These are phyloP conservation scores for Flaveria floridana DNA, from an alignment of 140 eudicot species.

Conservation along the genomic window DNA sequence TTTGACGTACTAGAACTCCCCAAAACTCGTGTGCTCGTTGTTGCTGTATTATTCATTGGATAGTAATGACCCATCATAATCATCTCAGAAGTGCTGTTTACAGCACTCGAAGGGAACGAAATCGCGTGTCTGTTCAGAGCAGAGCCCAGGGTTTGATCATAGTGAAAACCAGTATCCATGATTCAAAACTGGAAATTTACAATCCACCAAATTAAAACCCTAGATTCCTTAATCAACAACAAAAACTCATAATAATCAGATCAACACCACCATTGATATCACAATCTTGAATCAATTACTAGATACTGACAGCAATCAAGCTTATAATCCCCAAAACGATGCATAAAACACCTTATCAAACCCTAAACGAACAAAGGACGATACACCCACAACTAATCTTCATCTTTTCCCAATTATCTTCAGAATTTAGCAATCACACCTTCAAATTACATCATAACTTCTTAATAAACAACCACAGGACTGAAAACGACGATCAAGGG, in stretches of 20 bases:
- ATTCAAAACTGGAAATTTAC: not conserved
- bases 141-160: conserved; percentile 34
- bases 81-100: conserved; percentile 44
- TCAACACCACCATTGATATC: conserved; percentile 4
- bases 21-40: conserved; percentile 28
- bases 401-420: conserved; percentile 3
- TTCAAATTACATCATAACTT: conserved; percentile 13
- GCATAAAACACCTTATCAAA: conserved; percentile 9
- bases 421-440: conserved; percentile 18
- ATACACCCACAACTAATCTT: not conserved
- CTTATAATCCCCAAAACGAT: conserved; percentile 4
- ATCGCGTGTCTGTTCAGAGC: conserved; percentile 39
- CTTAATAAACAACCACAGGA: not conserved
- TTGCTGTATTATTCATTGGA: conserved; percentile 24
- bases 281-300: not conserved
- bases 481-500: not conserved
- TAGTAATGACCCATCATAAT: conserved; percentile 47
- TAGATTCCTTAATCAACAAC: conserved; percentile 7
- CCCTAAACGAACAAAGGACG: conserved; percentile 21
- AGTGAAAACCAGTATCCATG: conserved; percentile 54
- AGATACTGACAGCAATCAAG: not conserved
- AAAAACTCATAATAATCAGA: conserved; percentile 26
- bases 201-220: conserved; percentile 27
- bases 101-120: conserved; percentile 48
- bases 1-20: conserved; percentile 42